Evolutionary conservation across 139 green algal genomes (phyloP), one percentile per base, ranked within the genome.

Genomic region (Klebsormidium nitens): DNA sequence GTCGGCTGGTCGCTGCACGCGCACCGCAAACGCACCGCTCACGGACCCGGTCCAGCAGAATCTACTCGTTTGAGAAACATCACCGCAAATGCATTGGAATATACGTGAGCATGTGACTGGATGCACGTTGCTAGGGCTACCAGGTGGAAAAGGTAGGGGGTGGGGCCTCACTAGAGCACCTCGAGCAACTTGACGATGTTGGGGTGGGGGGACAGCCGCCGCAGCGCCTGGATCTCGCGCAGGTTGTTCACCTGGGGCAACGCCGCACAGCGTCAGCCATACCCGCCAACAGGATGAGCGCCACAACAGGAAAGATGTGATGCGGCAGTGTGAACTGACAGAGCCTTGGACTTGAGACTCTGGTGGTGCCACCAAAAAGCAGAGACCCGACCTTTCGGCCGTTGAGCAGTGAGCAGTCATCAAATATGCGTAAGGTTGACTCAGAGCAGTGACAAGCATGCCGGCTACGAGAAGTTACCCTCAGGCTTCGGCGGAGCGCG

Each of bases 101-200:
- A 23, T 23, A 55, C 19, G n/a, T n/a, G n/a, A n/a, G n/a, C n/a
- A n/a, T 55, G 46, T 55, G 46, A 23, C 46, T 26, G 19, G 46
- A 23, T 26, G 46, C 19, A 23, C 19, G 46, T 23, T 23, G 19
- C 19, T 23, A 26, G 46, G 46, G 46, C 46, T 55, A 55, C 19
- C 46, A 26, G 19, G 46, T 55, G 23, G 46, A 55, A 55, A 55
- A 55, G 46, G 46, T 26, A 55, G 23, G 46, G 46, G 46, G 46
- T 19, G 38, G n/a, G n/a, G 23, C 23, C 46, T 55, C 23, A 55
- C 46, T 94, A 94, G 58, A 94, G 77, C 36, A 92, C 87, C 75
- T 94, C 88, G 1, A 89, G 66, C 36, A 94, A 84, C 76, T 91
- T 91, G 75, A 94, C 89, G 77, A 94, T 89, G 79, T 91, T 87